These are phyloP conservation scores for Flaveria floridana DNA, from an alignment of 140 eudicot genomes.

Conservation along the genomic window DNA sequence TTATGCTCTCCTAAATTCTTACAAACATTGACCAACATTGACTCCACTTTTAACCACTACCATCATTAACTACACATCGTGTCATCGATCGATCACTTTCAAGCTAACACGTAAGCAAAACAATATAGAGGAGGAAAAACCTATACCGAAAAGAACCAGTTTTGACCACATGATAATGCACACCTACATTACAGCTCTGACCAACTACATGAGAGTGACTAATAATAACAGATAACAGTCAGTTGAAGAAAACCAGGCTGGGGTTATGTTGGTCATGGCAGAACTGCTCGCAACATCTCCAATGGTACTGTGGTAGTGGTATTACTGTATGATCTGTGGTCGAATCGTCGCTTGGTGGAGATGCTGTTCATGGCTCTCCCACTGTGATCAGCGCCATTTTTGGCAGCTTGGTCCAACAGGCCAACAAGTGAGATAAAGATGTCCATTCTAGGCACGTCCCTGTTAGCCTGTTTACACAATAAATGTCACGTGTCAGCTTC, in stretches of 20 bases:
- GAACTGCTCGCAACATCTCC: constrained; percentile 75
- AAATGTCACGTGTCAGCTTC: no score
- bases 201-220: no score
- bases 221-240: constrained; percentile 21
- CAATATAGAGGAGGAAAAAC: no score
- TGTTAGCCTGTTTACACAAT: constrained; percentile 64
- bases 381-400: constrained; percentile 33
- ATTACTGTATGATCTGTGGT: constrained; percentile 43
- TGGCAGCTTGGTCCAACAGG: constrained; percentile 60
- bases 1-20: no score
- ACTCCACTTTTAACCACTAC: no score
- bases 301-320: constrained; percentile 15
- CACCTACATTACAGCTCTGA: no score
- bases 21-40: no score
- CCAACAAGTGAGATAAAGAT: constrained; percentile 77
- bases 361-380: constrained; percentile 39
- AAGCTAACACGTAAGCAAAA: no score
- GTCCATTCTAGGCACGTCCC: constrained; percentile 97
- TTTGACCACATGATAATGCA: no score
- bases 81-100: no score
- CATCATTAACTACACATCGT: no score
- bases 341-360: constrained; percentile 43
- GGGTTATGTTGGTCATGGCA: constrained; percentile 73
- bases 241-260: constrained; percentile 25
- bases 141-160: no score